Evolutionary conservation across 257 asterid genomes (phyloP), one percentile per base, ranked within the genome.

Genomic region (Cruciata laevipes): DNA sequence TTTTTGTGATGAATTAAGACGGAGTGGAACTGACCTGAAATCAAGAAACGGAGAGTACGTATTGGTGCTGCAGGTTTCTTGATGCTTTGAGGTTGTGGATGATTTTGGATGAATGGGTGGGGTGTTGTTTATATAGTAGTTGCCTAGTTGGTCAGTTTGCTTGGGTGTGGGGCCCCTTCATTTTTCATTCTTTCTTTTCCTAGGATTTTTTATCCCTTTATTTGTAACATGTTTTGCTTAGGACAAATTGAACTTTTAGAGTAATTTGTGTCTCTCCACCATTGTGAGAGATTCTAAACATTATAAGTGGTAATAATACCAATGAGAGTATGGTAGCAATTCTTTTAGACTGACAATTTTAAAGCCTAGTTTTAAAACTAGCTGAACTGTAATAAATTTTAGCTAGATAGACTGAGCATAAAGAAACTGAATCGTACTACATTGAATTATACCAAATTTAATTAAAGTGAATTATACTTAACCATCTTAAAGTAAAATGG

Each of bases 91-190:
- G 25, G 67, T 51, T 67, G 72, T 63, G 76, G 78, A 79, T 77
- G 90, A 75, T 57, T 67, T 80, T 70, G 75, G 68, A 69, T 69
- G 78, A 74, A 77, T 76, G 84, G 75, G 73, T 32, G 68, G 79
- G 60, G 75, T 65, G 14, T 61, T 79, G 81, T 60, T 72, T 87
- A 80, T 82, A 87, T 87, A 87, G 76, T 74, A 69, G 66, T 60
- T 60, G 68, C 30, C 61, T 44, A 76, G 51, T 64, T 44, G 55
- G 31, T 55, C 58, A 76, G 56, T 18, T 64, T 71, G 57, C 69
- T 63, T 37, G 53, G 25, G 60, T 16, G 69, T 79, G 85, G 95
- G 86, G 20, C 73, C 87, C 76, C 42, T 11, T 44, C 32, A 35
- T 56, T 62, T 27, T 49, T 66, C 61, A 16, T 3, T 66, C 20